Evolutionary conservation across 2,329 filamentous ascomycete species (phyloP), one percentile per base, ranked within the genome.

Genomic region (Fusarium dimerum): DNA sequence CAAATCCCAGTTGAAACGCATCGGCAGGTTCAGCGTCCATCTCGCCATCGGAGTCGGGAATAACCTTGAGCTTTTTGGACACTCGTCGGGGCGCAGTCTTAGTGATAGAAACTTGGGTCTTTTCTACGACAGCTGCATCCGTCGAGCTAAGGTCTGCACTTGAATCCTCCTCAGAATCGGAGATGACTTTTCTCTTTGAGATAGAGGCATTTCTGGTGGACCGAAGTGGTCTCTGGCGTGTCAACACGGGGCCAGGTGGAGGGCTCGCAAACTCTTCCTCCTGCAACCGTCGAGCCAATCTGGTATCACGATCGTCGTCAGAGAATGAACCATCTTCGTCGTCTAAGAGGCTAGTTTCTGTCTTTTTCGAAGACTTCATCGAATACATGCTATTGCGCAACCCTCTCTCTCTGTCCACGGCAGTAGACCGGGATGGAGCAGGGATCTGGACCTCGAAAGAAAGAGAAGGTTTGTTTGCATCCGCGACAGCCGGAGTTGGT

Each of bases 321-420:
- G 55, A 57, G 42, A 63, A 51, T 36, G 11, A 12, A 15, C 9
- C 32, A 30, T 66, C 66, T 0, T 72, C 70, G 3, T 75, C 68
- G n/a, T 74, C 70, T 1, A 71, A 71, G 10, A 77, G 73, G 2
- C 74, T 69, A 66, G 55, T 80, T 69, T 77, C 70, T 3, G 39
- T 49, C 10, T 32, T 73, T 65, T 49, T 73, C 66, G 56, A 79
- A 72, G 72, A n/a, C 11, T 70, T 72, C 62, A 83, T 67, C 2
- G 80, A 73, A 55, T 75, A 80, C 45, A 78, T 71, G 69, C 78
- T 85, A 9, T 62, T 64, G 15, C 68, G 63, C 13, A 71, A 45
- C 12, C 60, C 62, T n/a, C 66, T 59, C 29, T 73, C 69, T 18
- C 59, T 61, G 18, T 68, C 66, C n/a, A 30, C 10, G 15, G 48